These are phyloP conservation scores for Cladosporium sphaerospermum DNA, from an alignment of 2,329 filamentous ascomycete species.

Conservation along the genomic window DNA sequence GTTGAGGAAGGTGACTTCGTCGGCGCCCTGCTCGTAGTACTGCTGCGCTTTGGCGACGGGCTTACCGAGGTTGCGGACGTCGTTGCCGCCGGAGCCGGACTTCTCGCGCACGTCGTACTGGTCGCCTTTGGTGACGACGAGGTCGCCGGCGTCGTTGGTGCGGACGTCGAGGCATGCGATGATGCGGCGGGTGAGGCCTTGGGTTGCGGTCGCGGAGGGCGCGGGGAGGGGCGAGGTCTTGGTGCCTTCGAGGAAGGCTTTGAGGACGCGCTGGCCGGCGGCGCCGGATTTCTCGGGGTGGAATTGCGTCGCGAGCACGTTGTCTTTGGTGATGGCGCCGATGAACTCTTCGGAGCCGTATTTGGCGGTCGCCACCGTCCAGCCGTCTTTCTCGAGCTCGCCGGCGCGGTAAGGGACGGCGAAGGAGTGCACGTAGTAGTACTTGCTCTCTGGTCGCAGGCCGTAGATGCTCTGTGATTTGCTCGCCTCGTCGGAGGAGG, in stretches of 20 bases:
- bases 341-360: slow-evolving; percentile 89
- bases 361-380: slow-evolving; percentile 82
- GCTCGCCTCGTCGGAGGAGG: slow-evolving; percentile 35
- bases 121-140: slow-evolving; percentile 97
- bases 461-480: slow-evolving; percentile 63
- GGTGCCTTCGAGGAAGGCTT: slow-evolving; percentile 75
- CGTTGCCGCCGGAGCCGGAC: slow-evolving; percentile 41
- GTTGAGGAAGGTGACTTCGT: slow-evolving; percentile 96
- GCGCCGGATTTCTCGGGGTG: slow-evolving; percentile 96
- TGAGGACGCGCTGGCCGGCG: slow-evolving; percentile 76
- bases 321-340: slow-evolving; percentile 78
- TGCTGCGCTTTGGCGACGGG: slow-evolving; percentile 88
- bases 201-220: slow-evolving; percentile 26
- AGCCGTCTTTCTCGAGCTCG: slow-evolving; percentile 72
- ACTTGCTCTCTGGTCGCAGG: slow-evolving; percentile 75
- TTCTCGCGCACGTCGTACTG: slow-evolving; percentile 98
- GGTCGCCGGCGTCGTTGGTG: slow-evolving; percentile 85
- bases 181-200: slow-evolving; percentile 78
- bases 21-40: slow-evolving; percentile 95
- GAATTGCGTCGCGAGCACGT: slow-evolving; percentile 89
- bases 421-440: slow-evolving; percentile 98
- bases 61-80: slow-evolving; percentile 90
- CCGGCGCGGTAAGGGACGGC: slow-evolving; percentile 70
- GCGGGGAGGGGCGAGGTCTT: slow-evolving; percentile 50
- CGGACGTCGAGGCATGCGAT: slow-evolving; percentile 96